These are phyloP conservation scores for Ocimum tenuiflorum DNA, from an alignment of 257 asterid genomes.

Conservation along the genomic window DNA sequence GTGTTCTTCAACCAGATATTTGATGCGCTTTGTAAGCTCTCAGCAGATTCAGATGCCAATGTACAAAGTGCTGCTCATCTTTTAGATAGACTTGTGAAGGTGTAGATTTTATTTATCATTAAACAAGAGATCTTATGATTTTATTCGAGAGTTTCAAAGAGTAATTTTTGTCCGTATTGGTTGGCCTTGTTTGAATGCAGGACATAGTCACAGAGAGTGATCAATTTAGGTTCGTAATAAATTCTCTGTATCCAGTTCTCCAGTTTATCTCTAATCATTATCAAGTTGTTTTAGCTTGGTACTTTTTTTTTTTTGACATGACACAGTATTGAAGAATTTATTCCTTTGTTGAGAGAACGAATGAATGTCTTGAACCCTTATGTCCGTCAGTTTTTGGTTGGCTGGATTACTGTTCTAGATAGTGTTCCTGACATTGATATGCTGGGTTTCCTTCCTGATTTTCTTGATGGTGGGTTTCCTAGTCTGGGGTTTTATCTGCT, in stretches of 20 bases:
- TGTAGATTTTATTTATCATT: slow-evolving; percentile 13
- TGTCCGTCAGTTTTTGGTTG: slow-evolving; percentile 97
- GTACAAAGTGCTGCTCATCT: slow-evolving; percentile 99
- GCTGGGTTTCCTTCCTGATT: slow-evolving; percentile 99
- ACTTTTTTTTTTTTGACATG: slow-evolving; percentile 20
- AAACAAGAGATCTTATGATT: background rate
- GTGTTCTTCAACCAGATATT: slow-evolving; percentile 95
- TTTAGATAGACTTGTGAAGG: slow-evolving; percentile 97
- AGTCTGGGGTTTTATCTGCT: slow-evolving; percentile 11
- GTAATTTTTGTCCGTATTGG: slow-evolving; percentile 16
- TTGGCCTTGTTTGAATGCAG: slow-evolving; percentile 40
- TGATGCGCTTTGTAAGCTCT: slow-evolving; percentile 93
- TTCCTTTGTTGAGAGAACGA: slow-evolving; percentile 89
- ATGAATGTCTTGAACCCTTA: slow-evolving; percentile 96
- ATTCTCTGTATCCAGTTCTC: slow-evolving; percentile 5
- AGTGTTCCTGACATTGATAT: slow-evolving; percentile 99
- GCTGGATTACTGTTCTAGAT: slow-evolving; percentile 99
- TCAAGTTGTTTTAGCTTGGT: slow-evolving; percentile 17
- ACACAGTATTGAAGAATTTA: slow-evolving; percentile 95
- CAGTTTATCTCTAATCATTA: slow-evolving; percentile 13
- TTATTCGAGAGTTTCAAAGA: slow-evolving; percentile 1
- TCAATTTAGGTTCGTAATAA: slow-evolving; percentile 83
- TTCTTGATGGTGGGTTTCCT: slow-evolving; percentile 82
- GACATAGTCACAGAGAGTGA: slow-evolving; percentile 99
- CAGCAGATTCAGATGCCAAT: slow-evolving; percentile 96